These are phyloP conservation scores for Irineochytrium annulatum DNA, from an alignment of 192 early-diverging fungal genomes.

Conservation along the genomic window DNA sequence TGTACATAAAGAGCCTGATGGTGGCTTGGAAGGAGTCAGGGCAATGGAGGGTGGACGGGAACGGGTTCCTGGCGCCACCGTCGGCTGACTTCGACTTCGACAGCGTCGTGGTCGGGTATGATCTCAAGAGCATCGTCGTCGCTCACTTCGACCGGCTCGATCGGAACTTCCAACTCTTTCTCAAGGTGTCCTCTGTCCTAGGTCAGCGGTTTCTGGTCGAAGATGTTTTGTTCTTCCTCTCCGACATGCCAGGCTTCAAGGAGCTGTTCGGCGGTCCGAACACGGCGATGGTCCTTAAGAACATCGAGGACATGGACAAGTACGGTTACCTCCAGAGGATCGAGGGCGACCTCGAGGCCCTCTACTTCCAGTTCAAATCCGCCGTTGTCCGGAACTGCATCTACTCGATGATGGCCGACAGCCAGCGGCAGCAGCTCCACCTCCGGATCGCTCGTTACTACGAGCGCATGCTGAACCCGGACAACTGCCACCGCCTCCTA, in stretches of 20 bases:
- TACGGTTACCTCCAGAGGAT: conserved; percentile 40
- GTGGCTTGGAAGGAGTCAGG: conserved; percentile 45
- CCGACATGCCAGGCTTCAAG: conserved; percentile 14
- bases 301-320: conserved; percentile 37
- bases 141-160: conserved; percentile 53
- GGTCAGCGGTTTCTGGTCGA: conserved; percentile 47
- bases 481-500: conserved; percentile 32
- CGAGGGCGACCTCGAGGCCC: conserved; percentile 26
- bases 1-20: conserved; percentile 41
- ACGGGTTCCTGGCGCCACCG: conserved; percentile 27
- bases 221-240: conserved; percentile 43
- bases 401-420: conserved; percentile 45
- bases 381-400: conserved; percentile 48
- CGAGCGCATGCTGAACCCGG: conserved; percentile 34
- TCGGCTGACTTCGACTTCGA: conserved; percentile 46
- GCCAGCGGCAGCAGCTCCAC: conserved; percentile 47
- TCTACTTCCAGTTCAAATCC: conserved; percentile 45
- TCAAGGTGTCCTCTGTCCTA: conserved; percentile 50
- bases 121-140: conserved; percentile 44
- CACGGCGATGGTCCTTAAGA: conserved; percentile 9
- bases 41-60: conserved; percentile 25
- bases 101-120: conserved; percentile 37
- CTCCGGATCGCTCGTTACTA: conserved; percentile 39
- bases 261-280: conserved; percentile 25
- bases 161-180: conserved; percentile 46